phyloP scores from a whole-genome alignment of 2,329 filamentous ascomycete species.

The Myotisia sp. region DNA sequence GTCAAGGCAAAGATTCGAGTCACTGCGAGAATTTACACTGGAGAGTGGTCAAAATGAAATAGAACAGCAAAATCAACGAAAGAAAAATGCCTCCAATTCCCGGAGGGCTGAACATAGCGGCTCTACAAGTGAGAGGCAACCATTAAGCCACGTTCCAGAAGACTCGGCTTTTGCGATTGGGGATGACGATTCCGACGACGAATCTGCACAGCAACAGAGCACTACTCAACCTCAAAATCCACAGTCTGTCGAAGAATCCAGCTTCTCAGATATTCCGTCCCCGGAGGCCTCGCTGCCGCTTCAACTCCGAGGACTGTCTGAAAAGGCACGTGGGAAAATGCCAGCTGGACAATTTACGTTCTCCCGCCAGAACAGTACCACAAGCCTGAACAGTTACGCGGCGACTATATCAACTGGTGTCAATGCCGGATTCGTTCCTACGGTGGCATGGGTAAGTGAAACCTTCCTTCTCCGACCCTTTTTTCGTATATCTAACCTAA shows the following conservation, averaged over 20 bases:
- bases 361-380: constrained; percentile 78
- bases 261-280: constrained; percentile 54
- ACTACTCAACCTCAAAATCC: constrained; percentile 43
- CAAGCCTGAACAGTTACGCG: constrained; percentile 56
- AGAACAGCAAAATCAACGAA: constrained; percentile 57
- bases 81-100: constrained; percentile 44
- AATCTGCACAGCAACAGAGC: constrained; percentile 47
- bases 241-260: constrained; percentile 40
- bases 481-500: background rate
- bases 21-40: constrained; percentile 71
- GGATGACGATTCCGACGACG: constrained; percentile 51
- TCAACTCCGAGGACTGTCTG: constrained; percentile 83
- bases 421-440: constrained; percentile 55
- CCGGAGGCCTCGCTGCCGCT: constrained; percentile 66
- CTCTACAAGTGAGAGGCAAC: constrained; percentile 40
- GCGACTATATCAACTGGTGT: constrained; percentile 42
- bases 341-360: constrained; percentile 70
- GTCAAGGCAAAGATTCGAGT: constrained; percentile 70
- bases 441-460: constrained; percentile 51
- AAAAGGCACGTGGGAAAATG: constrained; percentile 93
- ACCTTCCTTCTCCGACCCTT: background rate
- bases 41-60: constrained; percentile 88
- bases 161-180: constrained; percentile 77
- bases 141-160: constrained; percentile 57
- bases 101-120: constrained; percentile 27